A percentile compares a stretch with the other conserved stretches of the same genome.
These are phyloP conservation scores for Pelargonium cotyledonis DNA, from an alignment of 441 rosid genomes.

Conservation along the genomic window DNA sequence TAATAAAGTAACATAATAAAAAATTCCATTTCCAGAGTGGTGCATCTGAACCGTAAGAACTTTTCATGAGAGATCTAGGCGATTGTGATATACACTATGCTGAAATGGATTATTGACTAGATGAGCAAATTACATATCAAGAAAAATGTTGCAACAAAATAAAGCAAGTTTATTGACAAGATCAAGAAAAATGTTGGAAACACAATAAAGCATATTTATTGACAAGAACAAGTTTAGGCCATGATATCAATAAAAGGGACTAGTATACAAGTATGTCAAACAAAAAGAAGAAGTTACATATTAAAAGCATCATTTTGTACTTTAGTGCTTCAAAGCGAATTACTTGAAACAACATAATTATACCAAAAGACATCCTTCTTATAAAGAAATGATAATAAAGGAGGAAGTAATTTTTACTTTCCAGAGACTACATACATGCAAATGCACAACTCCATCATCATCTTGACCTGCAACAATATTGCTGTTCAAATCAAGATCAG, in stretches of 20 bases:
- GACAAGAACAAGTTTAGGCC: background rate
- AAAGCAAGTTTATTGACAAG: no score
- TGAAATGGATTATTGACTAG: background rate
- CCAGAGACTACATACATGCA: constrained; percentile 43
- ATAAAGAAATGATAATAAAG: background rate
- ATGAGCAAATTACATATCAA: background rate
- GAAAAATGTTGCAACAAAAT: no score
- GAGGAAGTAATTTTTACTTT: constrained; percentile 13
- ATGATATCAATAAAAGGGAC: no score
- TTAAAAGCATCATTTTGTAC: background rate
- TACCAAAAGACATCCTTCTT: background rate
- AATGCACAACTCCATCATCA: constrained; percentile 69
- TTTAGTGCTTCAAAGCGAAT: background rate
- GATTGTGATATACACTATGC: background rate
- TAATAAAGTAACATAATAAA: no score
- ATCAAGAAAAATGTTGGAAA: background rate
- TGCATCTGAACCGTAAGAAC: background rate
- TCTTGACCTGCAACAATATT: constrained; percentile 83
- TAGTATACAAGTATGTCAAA: background rate
- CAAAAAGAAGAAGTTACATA: background rate
- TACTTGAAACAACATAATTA: background rate
- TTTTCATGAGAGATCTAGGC: background rate
- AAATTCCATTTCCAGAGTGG: background rate
- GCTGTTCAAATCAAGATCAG: constrained; percentile 94
- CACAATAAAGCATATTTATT: background rate